Base-by-base conservation (phyloP, 768 basidiomycete species). In the Lactarius quietus region DNA sequence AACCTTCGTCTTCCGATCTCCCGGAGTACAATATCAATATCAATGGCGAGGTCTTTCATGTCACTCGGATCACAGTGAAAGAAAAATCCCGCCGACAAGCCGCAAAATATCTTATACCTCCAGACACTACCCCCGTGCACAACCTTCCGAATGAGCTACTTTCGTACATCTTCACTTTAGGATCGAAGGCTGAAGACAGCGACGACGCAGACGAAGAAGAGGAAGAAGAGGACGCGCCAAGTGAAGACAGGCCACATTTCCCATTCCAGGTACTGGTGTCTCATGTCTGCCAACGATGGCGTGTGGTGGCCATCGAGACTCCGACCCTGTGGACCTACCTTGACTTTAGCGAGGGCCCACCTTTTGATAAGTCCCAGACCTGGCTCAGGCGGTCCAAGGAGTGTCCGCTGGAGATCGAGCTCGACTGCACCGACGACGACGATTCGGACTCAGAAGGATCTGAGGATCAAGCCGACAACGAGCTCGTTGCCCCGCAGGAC, bases 271-370 rank as follows among this genome's bases (percentile, higher is more conserved):
- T 86, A 33, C 75, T 85, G 68, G 84, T 81, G 17, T 86, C 86
- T 20, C 86, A 86, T 69, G 82, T 87, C 12, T 88, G 86, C 72
- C 75, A 70, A 29, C 83, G 80, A 63, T 88, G 87, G 87, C 83
- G 86, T 56, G 75, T 74, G 39, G 68, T 80, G 1, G 82, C 85
- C 3, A 61, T 88, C 33, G 80, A 80, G 35, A 82, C 82, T 0
- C 83, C 85, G 0, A 75, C 76, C 10, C 78, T 89, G 20, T 89
- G 87, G 87, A 82, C 82, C 14, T 73, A 64, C 35, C 76, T 89
- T 45, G 69, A 73, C 4, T 83, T 82, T 51, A 48, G 66, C 6
- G 74, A 76, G 41, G 77, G 73, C 29, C 74, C 78, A 3, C 80
- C 81, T 2, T 80, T 82, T 61, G 80, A 81, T 12, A 77, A 74